A percentile compares a stretch with the other conserved stretches of the same genome.
Conservation (phyloP, 768 basidiomycete genomes). For the Auricularia heimuer region DNA sequence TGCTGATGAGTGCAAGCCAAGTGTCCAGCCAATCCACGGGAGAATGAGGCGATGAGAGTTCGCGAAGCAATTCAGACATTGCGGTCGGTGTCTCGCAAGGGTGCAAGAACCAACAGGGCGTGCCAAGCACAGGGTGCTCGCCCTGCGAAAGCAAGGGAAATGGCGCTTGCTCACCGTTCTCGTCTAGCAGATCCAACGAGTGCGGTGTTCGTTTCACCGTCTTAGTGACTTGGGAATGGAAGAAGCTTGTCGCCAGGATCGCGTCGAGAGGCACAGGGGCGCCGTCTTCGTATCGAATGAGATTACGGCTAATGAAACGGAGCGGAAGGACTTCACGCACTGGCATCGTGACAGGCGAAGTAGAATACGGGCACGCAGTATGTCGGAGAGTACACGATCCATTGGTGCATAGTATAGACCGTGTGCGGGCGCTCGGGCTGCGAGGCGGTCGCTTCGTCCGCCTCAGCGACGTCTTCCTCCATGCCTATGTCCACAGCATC, state of each 20-base stretch:
- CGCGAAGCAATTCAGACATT: conserved; percentile 59
- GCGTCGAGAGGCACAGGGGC: conserved; percentile 47
- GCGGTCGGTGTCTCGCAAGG: conserved; percentile 68
- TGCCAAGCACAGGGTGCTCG: conserved; percentile 72
- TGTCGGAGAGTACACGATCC: conserved; percentile 65
- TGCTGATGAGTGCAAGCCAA: conserved; percentile 66
- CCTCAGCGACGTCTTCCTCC: conserved; percentile 5
- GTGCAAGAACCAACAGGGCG: conserved; percentile 77
- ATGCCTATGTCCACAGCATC: conserved; percentile 5
- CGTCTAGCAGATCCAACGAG: conserved; percentile 32
- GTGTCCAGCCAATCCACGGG: conserved; percentile 30
- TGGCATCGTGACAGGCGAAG: conserved; percentile 56
- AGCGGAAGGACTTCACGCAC: conserved; percentile 37
- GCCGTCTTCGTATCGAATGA: conserved; percentile 40
- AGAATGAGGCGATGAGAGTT: conserved; percentile 13
- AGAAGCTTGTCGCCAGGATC: conserved; percentile 48
- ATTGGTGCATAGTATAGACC: conserved; percentile 39
- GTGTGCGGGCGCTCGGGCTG: conserved; percentile 9
- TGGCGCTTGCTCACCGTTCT: conserved; percentile 20
- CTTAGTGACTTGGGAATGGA: conserved; percentile 34
- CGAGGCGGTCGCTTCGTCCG: conserved; percentile 23
- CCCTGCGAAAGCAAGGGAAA: conserved; percentile 80
- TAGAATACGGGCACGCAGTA: conserved; percentile 81
- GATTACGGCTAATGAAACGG: conserved; percentile 3
- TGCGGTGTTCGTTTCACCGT: conserved; percentile 42